Evolutionary conservation across 495 filamentous ascomycete species (phyloP), one percentile per base, ranked within the genome.

Genomic region (Daldinia bambusicola): DNA sequence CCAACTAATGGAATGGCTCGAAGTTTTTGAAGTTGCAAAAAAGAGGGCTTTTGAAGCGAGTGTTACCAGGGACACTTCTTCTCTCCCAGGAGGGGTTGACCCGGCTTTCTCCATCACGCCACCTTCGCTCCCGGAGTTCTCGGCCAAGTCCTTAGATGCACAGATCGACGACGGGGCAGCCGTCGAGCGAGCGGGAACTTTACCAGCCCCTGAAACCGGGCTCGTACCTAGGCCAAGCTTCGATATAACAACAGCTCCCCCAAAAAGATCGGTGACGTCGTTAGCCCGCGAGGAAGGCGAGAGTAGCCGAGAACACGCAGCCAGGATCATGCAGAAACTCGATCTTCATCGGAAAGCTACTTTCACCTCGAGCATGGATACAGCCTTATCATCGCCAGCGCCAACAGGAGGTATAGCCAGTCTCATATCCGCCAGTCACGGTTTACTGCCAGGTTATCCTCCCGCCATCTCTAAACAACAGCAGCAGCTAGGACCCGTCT

Each of bases 71-170:
- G 80, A 82, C 41, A 79, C 87, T 65, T 79, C 87, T 52, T 83
- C 86, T n/a, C 76, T 87, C 2, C 83, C 85, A 10, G 86, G 86
- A 6, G 89, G 88, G 45, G 73, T 86, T 32, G 94, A 97, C 78
- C 91, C 93, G 36, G 96, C 95, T 12, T 98, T 98, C 80, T 89
- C 94, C 9, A 94, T 99, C 70, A 97, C 91, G 7, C 91, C 93
- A 18, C 91, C 95, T 14, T 90, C 91, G 50, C 91, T 95, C 1
- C 91, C 92, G 3, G 94, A 97, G 74, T 97, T 97, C 75, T 90
- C 93, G 10, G 92, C 93, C 38, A 93, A 91, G 71, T 79, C 85
- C 5, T 78, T 88, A 10, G 93, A 96, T 71, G 89, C 85, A 13
- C 83, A 93, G 62, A 86, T 85, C n/a, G 83, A 88, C 14, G 80